phyloP scores from a whole-genome alignment of 345 rosid species.

The Adansonia digitata region DNA sequence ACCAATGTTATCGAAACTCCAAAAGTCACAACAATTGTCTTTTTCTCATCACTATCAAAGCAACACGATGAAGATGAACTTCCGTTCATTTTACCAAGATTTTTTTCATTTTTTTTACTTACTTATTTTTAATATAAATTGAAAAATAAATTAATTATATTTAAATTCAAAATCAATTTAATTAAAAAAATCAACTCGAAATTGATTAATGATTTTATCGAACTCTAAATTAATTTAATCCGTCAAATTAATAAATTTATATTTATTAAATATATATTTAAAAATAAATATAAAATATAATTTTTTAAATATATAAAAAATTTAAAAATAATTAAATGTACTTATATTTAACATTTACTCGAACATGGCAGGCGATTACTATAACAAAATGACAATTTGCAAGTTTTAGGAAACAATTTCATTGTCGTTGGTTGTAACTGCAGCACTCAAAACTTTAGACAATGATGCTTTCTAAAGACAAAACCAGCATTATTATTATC shows the following conservation, averaged over 20 bases:
- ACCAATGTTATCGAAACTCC: background rate
- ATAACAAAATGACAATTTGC: background rate
- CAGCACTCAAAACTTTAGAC: conserved; percentile 1
- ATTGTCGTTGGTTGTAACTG: conserved; percentile 5
- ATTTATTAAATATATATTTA: background rate
- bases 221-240: background rate
- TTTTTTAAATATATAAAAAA: background rate
- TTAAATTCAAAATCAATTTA: too few species aligned
- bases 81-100: too few species aligned
- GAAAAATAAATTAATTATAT: too few species aligned
- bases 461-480: conserved; percentile 3
- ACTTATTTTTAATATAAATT: too few species aligned
- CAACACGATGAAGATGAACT: background rate
- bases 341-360: too few species aligned
- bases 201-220: background rate
- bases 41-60: background rate
- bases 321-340: background rate
- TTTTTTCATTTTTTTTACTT: too few species aligned
- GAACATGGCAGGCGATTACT: background rate
- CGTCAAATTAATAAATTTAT: too few species aligned
- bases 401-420: background rate
- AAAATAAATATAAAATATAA: background rate
- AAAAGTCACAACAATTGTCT: background rate
- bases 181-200: too few species aligned
- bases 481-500: background rate